Evolutionary conservation across 2,329 filamentous ascomycete species (phyloP).

Genomic region (Ambrosiella xylebori): DNA sequence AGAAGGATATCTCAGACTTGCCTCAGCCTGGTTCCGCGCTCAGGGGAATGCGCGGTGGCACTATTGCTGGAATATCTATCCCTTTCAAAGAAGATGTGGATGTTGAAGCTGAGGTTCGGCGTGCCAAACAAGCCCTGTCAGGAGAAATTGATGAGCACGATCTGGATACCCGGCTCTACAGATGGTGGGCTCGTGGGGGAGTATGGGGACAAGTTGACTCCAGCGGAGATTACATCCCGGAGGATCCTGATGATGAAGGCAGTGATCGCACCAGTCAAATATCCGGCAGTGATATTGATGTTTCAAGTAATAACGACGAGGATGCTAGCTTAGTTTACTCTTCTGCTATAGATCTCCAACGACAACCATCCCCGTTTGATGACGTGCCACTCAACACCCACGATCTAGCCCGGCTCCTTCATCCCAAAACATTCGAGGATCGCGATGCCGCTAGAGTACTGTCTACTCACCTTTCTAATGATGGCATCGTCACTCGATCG

Average conservation of each 20-base stretch:
- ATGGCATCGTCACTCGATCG: conserved; percentile 64
- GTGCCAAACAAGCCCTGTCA: conserved; percentile 21
- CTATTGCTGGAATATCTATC: conserved; percentile 9
- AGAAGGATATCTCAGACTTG: not conserved
- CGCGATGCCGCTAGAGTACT: conserved; percentile 66
- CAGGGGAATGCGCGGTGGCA: conserved; percentile 1
- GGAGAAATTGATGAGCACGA: conserved; percentile 38
- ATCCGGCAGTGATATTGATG: conserved; percentile 25
- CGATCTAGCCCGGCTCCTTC: conserved; percentile 63
- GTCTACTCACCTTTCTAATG: conserved; percentile 57
- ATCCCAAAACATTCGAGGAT: conserved; percentile 62
- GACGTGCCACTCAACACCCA: conserved; percentile 47
- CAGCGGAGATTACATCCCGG: conserved; percentile 59
- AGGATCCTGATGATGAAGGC: conserved; percentile 26
- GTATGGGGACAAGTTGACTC: conserved; percentile 71
- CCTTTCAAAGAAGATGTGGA: conserved; percentile 45
- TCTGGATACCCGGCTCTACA: conserved; percentile 59
- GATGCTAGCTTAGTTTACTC: not conserved
- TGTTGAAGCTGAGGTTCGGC: conserved; percentile 63
- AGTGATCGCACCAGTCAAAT: conserved; percentile 68
- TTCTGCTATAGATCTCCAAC: conserved; percentile 15
- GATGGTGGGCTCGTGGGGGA: conserved; percentile 68
- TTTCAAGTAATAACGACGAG: not conserved
- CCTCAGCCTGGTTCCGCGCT: not conserved
- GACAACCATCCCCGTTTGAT: conserved; percentile 38